Evolutionary conservation across 2,329 filamentous ascomycete species (phyloP), one percentile per base, ranked within the genome.

Genomic region (Endoconidiophora laricicola): DNA sequence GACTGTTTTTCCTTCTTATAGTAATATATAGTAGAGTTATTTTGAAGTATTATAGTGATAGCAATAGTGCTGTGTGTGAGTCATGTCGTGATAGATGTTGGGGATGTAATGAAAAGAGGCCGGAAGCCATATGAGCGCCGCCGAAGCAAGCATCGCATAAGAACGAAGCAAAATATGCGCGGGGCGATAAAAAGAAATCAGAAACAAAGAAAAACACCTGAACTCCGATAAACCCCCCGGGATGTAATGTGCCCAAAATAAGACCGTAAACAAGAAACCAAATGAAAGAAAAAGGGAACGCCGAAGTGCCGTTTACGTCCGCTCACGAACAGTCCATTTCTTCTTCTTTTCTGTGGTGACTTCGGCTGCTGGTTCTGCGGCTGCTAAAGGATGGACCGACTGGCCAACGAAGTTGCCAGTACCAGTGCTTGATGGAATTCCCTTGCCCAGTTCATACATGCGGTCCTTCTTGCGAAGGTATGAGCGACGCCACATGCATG

Each of bases 401-500:
- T 10, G 58, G 56, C 24, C 52, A 55, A 20, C 57, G 57, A 53
- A 50, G 40, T 53, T 47, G 26, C 57, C 58, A 23, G 59, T 60
- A 22, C 55, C 53, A 44, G 55, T 57, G 48, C 52, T 56, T 40
- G 53, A 54, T 39, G 58, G 60, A 2, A 57, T 58, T 47, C 66
- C 65, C 55, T 70, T 69, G 58, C 65, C 66, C 9, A 72, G 65
- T 29, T 69, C 67, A 55, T 69, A 69, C 58, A 73, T 68, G 39
- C 70, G 70, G 58, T 83, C 80, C 64, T 72, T 78, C 65, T 78
- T 83, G 55, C 77, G 77, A 55, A 86, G 69, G 63, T 88, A 82
- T 56, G 81, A 79, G 52, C 79, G 78, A 56, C 85, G 82, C 66
- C 85, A 77, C 62, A 82, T 74, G 59, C 79, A 76, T 38, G 80